phyloP scores from a whole-genome alignment of 1,284 basidiomycete species.

The Melampsora americana region DNA sequence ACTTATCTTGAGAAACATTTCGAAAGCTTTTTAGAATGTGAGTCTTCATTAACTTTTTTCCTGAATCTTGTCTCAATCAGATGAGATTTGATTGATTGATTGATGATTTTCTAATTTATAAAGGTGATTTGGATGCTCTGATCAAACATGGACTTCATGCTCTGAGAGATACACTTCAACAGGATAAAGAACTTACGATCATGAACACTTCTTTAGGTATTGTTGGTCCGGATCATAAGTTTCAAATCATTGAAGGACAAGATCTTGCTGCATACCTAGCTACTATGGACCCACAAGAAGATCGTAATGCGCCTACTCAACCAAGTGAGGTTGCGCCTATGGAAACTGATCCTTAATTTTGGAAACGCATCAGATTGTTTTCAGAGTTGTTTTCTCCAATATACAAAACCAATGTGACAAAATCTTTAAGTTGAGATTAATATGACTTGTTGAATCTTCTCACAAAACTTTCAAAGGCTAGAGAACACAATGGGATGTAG shows the following conservation, averaged over 20 bases:
- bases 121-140: constrained; percentile 73
- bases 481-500: too few species aligned
- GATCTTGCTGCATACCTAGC: constrained; percentile 25
- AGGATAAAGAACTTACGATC: constrained; percentile 88
- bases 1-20: constrained; percentile 96
- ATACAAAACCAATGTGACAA: too few species aligned
- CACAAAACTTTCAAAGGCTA: too few species aligned
- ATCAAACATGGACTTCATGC: constrained; percentile 88
- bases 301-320: constrained; percentile 14
- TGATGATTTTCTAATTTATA: not conserved
- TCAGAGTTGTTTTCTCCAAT: too few species aligned
- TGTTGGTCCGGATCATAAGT: constrained; percentile 55
- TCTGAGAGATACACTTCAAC: constrained; percentile 88
- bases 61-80: not conserved
- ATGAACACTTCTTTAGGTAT: constrained; percentile 92
- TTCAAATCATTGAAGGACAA: constrained; percentile 42
- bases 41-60: constrained; percentile 55
- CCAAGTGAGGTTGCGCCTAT: constrained; percentile 22
- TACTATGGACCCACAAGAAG: constrained; percentile 41
- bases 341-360: constrained; percentile 40
- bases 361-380: too few species aligned
- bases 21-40: constrained; percentile 78
- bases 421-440: too few species aligned
- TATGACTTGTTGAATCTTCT: too few species aligned
- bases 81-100: not conserved